Evolutionary conservation across 345 rosid genomes (phyloP), one percentile per base, ranked within the genome.

Genomic region (Sapria himalayana): DNA sequence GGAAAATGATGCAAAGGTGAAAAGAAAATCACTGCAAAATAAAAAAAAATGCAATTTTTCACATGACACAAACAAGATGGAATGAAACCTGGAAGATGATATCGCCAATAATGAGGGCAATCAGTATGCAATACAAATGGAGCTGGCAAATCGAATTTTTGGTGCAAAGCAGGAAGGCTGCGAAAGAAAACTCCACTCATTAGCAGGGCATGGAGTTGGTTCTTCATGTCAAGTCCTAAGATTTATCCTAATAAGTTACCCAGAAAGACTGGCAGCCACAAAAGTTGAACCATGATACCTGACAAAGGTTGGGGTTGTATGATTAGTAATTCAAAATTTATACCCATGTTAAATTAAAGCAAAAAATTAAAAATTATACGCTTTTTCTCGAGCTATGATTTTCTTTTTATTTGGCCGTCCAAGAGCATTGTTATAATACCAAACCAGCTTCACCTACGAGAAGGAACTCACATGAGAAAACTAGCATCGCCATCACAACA

Each of bases 51-150:
- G n/a, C n/a, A n/a, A n/a, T n/a, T n/a, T n/a, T n/a, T 12, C 16
- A 3, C 25, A 22, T 10, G 16, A 22, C 20, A 18, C 10, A 14
- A 15, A 25, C 3, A n/a, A 29, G 15, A 3, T 12, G 4, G 15
- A 22, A 20, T 19, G 29, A 18, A 56, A 89, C 99, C 99, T 62
- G 75, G 81, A 59, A 67, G 81, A 70, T 80, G 95, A 60, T 50
- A 69, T 39, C 95, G 84, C 93, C 99, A 84, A 61, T 89, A 89
- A 63, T 89, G 99, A 65, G 95, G 95, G 55, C 99, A 89, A 62
- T 89, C 92, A 9, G 95, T 77, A 42, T 89, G 93, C 42, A 79
- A 36, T 34, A 89, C 84, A 52, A 89, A 89, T 13, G 93, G 95
- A 43, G 92, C 92, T 6, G 99, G 95, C 49, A 89, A 67, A 67